A percentile compares a stretch with the other conserved stretches of the same genome.
Conservation (phyloP, 2,329 filamentous ascomycete genomes). For the Ophiostoma sp. region DNA sequence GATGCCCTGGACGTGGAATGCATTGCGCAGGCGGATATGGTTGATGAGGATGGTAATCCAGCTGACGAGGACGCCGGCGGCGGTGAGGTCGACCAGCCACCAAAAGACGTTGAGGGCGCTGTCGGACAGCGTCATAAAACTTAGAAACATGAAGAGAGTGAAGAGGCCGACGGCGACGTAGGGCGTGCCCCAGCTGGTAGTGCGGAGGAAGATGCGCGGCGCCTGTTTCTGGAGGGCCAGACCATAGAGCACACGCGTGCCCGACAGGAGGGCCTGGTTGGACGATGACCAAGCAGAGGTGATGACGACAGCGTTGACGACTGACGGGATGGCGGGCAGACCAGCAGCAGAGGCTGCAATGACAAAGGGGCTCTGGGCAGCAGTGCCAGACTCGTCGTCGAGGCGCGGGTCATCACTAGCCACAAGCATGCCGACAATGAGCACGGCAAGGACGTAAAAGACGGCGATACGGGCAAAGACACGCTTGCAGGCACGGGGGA, state of each 20-base stretch:
- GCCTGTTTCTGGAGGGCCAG: slow-evolving; percentile 61
- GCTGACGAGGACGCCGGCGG: slow-evolving; percentile 68
- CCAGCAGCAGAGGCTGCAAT: slow-evolving; percentile 69
- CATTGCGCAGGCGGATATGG: slow-evolving; percentile 63
- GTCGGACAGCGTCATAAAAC: slow-evolving; percentile 58
- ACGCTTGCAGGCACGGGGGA: slow-evolving; percentile 70
- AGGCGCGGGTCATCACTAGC: slow-evolving; percentile 62
- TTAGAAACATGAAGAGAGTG: slow-evolving; percentile 55
- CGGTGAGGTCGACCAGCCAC: slow-evolving; percentile 72
- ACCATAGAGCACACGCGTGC: slow-evolving; percentile 60
- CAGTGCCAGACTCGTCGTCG: slow-evolving; percentile 47
- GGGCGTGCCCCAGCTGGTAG: slow-evolving; percentile 54
- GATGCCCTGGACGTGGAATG: slow-evolving; percentile 51
- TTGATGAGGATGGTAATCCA: slow-evolving; percentile 67
- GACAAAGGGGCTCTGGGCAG: slow-evolving; percentile 63
- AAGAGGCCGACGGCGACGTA: slow-evolving; percentile 52
- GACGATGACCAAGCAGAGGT: slow-evolving; percentile 68
- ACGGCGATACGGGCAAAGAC: slow-evolving; percentile 74
- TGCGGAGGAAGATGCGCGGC: slow-evolving; percentile 56
- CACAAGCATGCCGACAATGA: slow-evolving; percentile 69
- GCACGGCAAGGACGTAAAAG: slow-evolving; percentile 65
- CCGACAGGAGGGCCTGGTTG: slow-evolving; percentile 65
- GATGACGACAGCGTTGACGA: slow-evolving; percentile 76
- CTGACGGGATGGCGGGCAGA: slow-evolving; percentile 65
- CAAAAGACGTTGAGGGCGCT: slow-evolving; percentile 63